Base-by-base conservation (phyloP, 371 early-diverging fungal genomes). In the Mucor irregularis region DNA sequence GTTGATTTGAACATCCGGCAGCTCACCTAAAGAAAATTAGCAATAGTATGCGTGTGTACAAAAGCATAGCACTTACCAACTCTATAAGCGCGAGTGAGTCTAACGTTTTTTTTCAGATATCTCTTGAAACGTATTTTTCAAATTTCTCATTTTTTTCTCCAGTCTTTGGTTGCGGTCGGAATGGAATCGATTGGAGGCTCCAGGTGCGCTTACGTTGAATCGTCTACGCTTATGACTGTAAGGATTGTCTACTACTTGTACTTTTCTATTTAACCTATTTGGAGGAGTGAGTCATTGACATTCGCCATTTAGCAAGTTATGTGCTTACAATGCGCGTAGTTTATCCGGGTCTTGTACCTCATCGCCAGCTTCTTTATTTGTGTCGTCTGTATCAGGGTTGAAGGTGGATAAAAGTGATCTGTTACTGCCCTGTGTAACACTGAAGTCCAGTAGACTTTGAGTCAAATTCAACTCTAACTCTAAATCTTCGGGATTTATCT, bases 1-100 rank as follows among this genome's bases (percentile, higher is more conserved):
- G 5, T 64, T 60, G 48, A 92, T 89, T 58, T 88, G 84, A 37
- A 92, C 85, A 66, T 92, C 92, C 0, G 91, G 92, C 7, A 90
- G 70, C 39, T 90, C 90, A 1, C 92, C 90, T 74, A 49, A 16
- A 7, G 31, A 16, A 16, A 31, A 31, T 9, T 3, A 24, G 5
- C 13, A 35, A 35, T 35, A 47, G 19, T 3, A 48, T 34, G 1
- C 9, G 42, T 11, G 6, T 10, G 21, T 49, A 16, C 5, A 14
- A 16, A 50, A 3, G 10, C 35, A 34, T 34, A 6, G 6, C 4
- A 38, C 58, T 48, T 61, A 72, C 76, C 78, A 29, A 75, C 67
- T 30, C 90, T 71, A 61, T 92, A 92, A 24, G 75, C 74, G 14
- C 92, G 78, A 33, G 70, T 76, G 46, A 90, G 65, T 0, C 71